Conservation (phyloP, 768 basidiomycete genomes). For the Hygrocybe punicea region DNA sequence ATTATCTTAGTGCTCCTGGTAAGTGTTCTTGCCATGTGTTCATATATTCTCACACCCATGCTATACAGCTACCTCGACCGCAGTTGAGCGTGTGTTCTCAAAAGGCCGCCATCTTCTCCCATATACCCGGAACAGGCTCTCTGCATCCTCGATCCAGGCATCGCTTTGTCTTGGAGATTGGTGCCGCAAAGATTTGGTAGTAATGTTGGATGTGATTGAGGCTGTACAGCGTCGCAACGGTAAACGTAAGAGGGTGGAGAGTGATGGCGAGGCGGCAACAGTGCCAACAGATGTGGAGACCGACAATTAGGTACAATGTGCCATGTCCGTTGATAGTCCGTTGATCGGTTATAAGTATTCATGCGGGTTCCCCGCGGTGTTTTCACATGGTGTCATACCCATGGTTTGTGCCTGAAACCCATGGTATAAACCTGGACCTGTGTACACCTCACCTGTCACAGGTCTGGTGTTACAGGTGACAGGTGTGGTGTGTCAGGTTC, state of each 20-base stretch:
- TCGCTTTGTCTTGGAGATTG: slow-evolving; percentile 23
- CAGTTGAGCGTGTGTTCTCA: slow-evolving; percentile 26
- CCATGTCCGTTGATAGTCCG: background rate
- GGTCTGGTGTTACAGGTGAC: background rate
- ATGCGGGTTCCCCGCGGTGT: background rate
- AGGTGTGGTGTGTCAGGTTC: slow-evolving; percentile 1
- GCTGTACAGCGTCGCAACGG: background rate
- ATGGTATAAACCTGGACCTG: background rate
- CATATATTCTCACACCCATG: background rate
- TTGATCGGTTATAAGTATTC: background rate
- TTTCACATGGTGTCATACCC: background rate
- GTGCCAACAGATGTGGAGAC: background rate
- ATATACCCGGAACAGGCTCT: slow-evolving; percentile 16
- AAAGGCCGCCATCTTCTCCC: slow-evolving; percentile 9
- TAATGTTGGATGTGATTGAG: background rate
- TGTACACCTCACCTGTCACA: background rate
- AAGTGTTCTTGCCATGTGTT: background rate
- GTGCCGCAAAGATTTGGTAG: slow-evolving; percentile 10
- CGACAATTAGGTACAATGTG: background rate
- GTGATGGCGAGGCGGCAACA: background rate
- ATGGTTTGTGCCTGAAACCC: background rate
- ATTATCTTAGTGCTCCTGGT: slow-evolving; percentile 18
- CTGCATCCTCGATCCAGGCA: slow-evolving; percentile 13
- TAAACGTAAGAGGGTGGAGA: background rate
- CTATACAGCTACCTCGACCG: slow-evolving; percentile 22